Base-by-base conservation (phyloP, 441 rosid species). In the Theobroma grandiflorum region DNA sequence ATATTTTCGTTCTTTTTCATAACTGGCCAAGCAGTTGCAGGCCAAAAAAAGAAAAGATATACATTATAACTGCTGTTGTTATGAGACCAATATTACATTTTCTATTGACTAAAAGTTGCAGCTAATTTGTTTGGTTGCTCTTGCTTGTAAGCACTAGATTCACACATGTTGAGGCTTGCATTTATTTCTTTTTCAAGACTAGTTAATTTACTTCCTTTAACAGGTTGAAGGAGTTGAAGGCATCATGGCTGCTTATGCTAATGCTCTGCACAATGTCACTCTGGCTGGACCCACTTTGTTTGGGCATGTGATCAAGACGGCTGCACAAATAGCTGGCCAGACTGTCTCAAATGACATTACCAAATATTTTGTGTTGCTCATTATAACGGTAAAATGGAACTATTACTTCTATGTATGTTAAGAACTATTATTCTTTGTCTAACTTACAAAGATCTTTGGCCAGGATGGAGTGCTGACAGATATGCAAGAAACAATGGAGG, bases 271-370 rank as follows among this genome's bases (percentile, higher is more conserved):
- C 63, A 92, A 85, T 81, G 89, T 93, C 79, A 16, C 89, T 66
- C 86, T 95, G 66, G 85, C 97, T 0, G 99, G 98, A 85, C 99
- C 99, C 20, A 94, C 99, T 70, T 84, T 92, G 55, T 95, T 95
- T 82, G 91, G 94, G 74, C 87, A 75, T 12, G 97, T 95, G 61
- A 91, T 95, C 64, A 90, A 90, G 83, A 88, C 9, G 71, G 97
- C 98, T 79, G 97, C 98, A 38, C 78, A 87, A 81, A 84, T 84
- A 81, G 98, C 97, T 57, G 81, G 86, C 16, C 89, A 88, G 52
- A 90, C 95, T 15, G 38, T 87, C 79, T 89, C 91, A 38, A 43
- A 71, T 12, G 76, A 75, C 77, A 76, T 55, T 69, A 86, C 78
- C 68, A 95, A 91, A 84, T 93, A 95, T 82, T 89, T 87, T 73